Conservation (phyloP, 1,284 basidiomycete species). For the Cryptococcus sp. region DNA sequence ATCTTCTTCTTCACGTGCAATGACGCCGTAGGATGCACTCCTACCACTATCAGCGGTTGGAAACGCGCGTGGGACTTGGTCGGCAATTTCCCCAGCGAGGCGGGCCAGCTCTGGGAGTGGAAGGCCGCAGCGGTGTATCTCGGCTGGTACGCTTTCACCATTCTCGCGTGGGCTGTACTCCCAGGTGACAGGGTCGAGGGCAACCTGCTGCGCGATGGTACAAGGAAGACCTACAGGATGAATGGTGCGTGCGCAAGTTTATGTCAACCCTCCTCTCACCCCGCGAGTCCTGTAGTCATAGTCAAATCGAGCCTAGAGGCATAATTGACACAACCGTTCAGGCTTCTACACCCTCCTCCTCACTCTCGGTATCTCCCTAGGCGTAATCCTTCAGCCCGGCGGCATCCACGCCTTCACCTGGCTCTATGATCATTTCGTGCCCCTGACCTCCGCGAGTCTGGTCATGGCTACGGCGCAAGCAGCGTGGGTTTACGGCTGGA, state of each 20-base stretch:
- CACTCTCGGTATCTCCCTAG: slow-evolving; percentile 68
- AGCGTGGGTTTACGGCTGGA: slow-evolving; percentile 69
- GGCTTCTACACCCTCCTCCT: slow-evolving; percentile 86
- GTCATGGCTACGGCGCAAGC: slow-evolving; percentile 78
- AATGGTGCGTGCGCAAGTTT: slow-evolving; percentile 67
- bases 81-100: slow-evolving; percentile 36
- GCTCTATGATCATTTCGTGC: slow-evolving; percentile 88
- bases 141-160: slow-evolving; percentile 86
- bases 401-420: slow-evolving; percentile 83
- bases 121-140: slow-evolving; percentile 75
- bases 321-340: slow-evolving; percentile 42
- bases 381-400: slow-evolving; percentile 64
- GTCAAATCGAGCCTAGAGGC: background rate
- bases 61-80: slow-evolving; percentile 17
- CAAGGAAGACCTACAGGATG: slow-evolving; percentile 83
- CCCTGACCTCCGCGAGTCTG: slow-evolving; percentile 80
- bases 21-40: slow-evolving; percentile 72
- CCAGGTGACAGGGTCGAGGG: slow-evolving; percentile 88
- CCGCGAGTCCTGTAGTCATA: background rate
- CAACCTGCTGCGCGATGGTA: slow-evolving; percentile 73
- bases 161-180: slow-evolving; percentile 77
- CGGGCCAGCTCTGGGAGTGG: slow-evolving; percentile 70
- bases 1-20: slow-evolving; percentile 83
- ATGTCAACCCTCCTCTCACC: background rate
- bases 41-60: slow-evolving; percentile 20